phyloP scores from a whole-genome alignment of 2,329 filamentous ascomycete species.

The Aspergillus intermedius region DNA sequence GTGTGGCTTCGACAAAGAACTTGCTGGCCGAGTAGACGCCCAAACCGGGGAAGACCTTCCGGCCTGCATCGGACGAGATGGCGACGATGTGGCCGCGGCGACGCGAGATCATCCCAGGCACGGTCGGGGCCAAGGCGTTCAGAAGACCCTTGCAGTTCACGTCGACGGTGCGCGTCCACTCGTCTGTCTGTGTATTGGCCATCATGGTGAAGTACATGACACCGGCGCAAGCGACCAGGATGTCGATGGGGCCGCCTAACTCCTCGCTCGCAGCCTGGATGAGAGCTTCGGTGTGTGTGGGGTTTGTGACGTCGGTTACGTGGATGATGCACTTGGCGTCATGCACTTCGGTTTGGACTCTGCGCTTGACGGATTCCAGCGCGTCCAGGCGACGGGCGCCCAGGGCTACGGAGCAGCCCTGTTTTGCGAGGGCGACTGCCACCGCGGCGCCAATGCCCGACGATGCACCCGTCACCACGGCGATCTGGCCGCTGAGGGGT shows the following conservation, averaged over 20 bases:
- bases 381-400: slow-evolving; percentile 65
- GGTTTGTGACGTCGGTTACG: slow-evolving; percentile 66
- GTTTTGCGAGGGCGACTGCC: slow-evolving; percentile 59
- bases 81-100: slow-evolving; percentile 68
- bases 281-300: slow-evolving; percentile 59
- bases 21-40: slow-evolving; percentile 79
- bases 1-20: slow-evolving; percentile 76
- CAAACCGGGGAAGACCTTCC: slow-evolving; percentile 73
- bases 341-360: slow-evolving; percentile 44
- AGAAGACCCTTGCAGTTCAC: slow-evolving; percentile 81
- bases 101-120: slow-evolving; percentile 65
- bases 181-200: slow-evolving; percentile 64
- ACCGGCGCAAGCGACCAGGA: slow-evolving; percentile 72
- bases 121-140: slow-evolving; percentile 61
- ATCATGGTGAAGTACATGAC: slow-evolving; percentile 91
- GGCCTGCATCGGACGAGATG: slow-evolving; percentile 74
- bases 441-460: slow-evolving; percentile 74
- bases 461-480: slow-evolving; percentile 71
- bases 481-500: slow-evolving; percentile 62
- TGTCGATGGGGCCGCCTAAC: slow-evolving; percentile 68
- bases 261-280: slow-evolving; percentile 53
- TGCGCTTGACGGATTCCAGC: slow-evolving; percentile 59
- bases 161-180: slow-evolving; percentile 77
- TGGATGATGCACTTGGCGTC: slow-evolving; percentile 62
- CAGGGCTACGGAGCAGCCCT: slow-evolving; percentile 66